Conservation (phyloP, 1,284 basidiomycete species). For the Ustanciosporium gigantosporum region DNA sequence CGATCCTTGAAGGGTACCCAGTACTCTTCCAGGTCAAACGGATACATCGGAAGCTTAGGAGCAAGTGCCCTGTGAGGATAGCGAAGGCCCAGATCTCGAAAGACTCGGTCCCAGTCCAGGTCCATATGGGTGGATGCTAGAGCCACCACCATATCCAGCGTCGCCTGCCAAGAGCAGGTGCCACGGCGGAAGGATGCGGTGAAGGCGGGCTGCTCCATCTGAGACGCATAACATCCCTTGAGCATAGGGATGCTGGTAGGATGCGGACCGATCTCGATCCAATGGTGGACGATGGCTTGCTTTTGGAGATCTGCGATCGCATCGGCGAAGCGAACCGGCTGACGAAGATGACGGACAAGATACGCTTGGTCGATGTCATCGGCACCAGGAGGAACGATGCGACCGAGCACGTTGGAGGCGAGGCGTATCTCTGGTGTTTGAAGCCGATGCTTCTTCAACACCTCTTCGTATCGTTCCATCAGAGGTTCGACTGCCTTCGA, state of each 20-base stretch:
- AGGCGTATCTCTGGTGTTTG: slow-evolving; percentile 10
- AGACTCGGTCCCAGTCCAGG: slow-evolving; percentile 17
- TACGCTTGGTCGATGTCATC: slow-evolving; percentile 5
- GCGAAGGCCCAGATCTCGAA: slow-evolving; percentile 14
- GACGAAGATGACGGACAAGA: slow-evolving; percentile 23
- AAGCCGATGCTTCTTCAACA: slow-evolving; percentile 4
- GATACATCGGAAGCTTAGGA: slow-evolving; percentile 24
- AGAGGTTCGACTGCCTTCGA: slow-evolving; percentile 26
- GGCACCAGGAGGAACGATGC: slow-evolving; percentile 1
- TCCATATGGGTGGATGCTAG: slow-evolving; percentile 17
- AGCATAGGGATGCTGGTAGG: slow-evolving; percentile 34
- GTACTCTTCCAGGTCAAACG: slow-evolving; percentile 36
- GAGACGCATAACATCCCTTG: slow-evolving; percentile 24
- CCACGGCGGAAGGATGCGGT: slow-evolving; percentile 26
- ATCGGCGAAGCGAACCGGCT: slow-evolving; percentile 28
- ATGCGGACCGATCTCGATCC: slow-evolving; percentile 41
- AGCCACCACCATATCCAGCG: slow-evolving; percentile 13
- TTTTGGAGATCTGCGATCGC: slow-evolving; percentile 13
- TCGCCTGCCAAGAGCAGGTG: slow-evolving; percentile 21
- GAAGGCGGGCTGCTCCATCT: slow-evolving; percentile 6
- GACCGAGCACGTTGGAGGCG: slow-evolving; percentile 27
- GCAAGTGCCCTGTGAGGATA: slow-evolving; percentile 8
- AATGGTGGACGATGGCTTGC: slow-evolving; percentile 5
- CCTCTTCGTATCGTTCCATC: slow-evolving; percentile 2
- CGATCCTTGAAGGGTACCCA: slow-evolving; percentile 39